Percentiles rank a stretch among this genome's conserved stretches.
Evolutionary conservation across 1,284 basidiomycete species (phyloP).

Genomic region (Tilletia walkeri): DNA sequence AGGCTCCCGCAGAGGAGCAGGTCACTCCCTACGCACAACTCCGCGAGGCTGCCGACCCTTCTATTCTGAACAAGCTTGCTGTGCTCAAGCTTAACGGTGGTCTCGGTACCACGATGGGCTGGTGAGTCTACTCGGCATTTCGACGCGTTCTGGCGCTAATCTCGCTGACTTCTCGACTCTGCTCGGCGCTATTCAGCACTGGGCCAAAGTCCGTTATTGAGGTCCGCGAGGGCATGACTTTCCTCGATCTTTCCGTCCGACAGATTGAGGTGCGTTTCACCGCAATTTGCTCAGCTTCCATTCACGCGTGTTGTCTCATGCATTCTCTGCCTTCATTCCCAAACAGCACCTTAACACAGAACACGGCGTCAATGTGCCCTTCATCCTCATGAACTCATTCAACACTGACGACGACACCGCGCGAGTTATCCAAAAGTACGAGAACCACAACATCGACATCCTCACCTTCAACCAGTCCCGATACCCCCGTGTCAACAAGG

Average conservation of each 20-base stretch:
- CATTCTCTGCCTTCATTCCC: background rate
- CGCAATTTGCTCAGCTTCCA: background rate
- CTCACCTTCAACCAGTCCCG: slow-evolving; percentile 90
- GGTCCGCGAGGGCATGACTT: slow-evolving; percentile 85
- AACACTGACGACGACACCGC: slow-evolving; percentile 71
- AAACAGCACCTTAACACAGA: slow-evolving; percentile 64
- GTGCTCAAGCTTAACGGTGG: slow-evolving; percentile 99
- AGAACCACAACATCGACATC: slow-evolving; percentile 65
- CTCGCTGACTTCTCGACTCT: too few relatives aligned
- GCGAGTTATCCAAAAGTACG: slow-evolving; percentile 96
- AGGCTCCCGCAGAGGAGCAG: slow-evolving; percentile 87
- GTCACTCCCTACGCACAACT: slow-evolving; percentile 84
- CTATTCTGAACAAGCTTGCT: slow-evolving; percentile 65
- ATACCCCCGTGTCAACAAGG: slow-evolving; percentile 96
- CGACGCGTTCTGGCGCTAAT: slow-evolving; percentile 8
- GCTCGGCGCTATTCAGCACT: slow-evolving; percentile 57
- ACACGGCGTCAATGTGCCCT: slow-evolving; percentile 77
- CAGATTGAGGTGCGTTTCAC: slow-evolving; percentile 74
- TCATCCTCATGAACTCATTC: slow-evolving; percentile 99
- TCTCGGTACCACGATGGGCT: slow-evolving; percentile 93
- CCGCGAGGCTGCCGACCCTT: slow-evolving; percentile 46
- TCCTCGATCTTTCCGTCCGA: slow-evolving; percentile 92
- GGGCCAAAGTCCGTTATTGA: slow-evolving; percentile 63
- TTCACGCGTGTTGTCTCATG: background rate
- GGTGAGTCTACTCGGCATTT: slow-evolving; percentile 26